These are phyloP conservation scores for Penicillium roqueforti DNA, from an alignment of 495 filamentous ascomycete species.

Conservation along the genomic window DNA sequence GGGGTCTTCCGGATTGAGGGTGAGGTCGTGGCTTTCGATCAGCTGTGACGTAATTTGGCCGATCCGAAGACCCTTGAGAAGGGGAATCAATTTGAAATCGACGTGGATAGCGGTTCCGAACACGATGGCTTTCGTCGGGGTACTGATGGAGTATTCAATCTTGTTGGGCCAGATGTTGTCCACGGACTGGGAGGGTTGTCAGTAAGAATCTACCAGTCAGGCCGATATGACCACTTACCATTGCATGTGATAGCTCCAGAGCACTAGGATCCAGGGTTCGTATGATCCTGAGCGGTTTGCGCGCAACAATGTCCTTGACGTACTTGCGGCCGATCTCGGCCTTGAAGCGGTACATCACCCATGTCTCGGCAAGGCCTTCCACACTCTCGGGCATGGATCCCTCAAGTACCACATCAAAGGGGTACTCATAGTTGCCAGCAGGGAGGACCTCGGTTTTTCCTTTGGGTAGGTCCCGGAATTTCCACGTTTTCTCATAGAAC, in stretches of 20 bases:
- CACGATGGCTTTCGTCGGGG: conserved; percentile 84
- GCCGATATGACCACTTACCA: conserved; percentile 48
- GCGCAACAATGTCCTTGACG: conserved; percentile 70
- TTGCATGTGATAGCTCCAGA: conserved; percentile 77
- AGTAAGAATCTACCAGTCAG: conserved; percentile 3
- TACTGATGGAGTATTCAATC: conserved; percentile 83
- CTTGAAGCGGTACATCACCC: conserved; percentile 82
- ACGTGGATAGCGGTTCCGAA: conserved; percentile 80
- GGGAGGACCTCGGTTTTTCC: conserved; percentile 58
- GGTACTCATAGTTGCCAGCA: conserved; percentile 85
- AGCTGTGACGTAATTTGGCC: conserved; percentile 70
- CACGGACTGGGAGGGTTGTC: conserved; percentile 51
- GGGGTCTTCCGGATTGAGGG: conserved; percentile 46
- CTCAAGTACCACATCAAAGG: conserved; percentile 74
- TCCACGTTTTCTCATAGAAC: conserved; percentile 54
- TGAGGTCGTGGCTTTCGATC: conserved; percentile 72
- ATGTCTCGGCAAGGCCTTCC: conserved; percentile 76
- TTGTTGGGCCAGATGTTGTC: conserved; percentile 96
- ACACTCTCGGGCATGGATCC: conserved; percentile 80
- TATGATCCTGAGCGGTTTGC: conserved; percentile 80
- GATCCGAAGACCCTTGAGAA: conserved; percentile 82
- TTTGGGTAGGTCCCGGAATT: conserved; percentile 47
- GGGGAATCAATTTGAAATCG: conserved; percentile 74
- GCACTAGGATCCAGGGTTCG: conserved; percentile 77
- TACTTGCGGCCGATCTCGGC: conserved; percentile 81